These are phyloP conservation scores for Debaryomyces castellii DNA, from an alignment of 805 yeast species.

Conservation along the genomic window DNA sequence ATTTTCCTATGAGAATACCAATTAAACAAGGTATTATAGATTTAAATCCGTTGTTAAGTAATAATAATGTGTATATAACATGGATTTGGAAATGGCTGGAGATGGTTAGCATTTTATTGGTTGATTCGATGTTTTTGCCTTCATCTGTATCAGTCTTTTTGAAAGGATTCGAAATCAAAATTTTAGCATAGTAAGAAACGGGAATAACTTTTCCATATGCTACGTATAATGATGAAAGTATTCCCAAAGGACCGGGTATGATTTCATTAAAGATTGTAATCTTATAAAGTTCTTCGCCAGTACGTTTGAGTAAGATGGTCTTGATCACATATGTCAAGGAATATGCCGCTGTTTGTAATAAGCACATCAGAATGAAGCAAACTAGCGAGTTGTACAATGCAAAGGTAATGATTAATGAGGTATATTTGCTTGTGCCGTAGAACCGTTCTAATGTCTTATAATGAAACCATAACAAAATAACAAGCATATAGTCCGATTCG, in stretches of 20 bases:
- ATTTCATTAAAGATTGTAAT: conserved; percentile 34
- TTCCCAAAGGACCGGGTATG: conserved; percentile 40
- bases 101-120: conserved; percentile 20
- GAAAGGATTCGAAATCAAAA: conserved; percentile 24
- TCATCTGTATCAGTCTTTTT: not conserved
- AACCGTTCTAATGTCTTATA: conserved; percentile 57
- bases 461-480: conserved; percentile 47
- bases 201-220: conserved; percentile 37
- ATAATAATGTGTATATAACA: conserved; percentile 29
- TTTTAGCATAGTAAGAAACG: conserved; percentile 32
- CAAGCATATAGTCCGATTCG: conserved; percentile 55
- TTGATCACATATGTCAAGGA: conserved; percentile 9
- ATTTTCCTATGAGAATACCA: conserved; percentile 38
- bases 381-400: conserved; percentile 47
- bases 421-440: conserved; percentile 55
- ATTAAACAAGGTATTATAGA: conserved; percentile 36
- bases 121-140: not conserved
- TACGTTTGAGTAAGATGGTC: conserved; percentile 11
- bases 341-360: conserved; percentile 37
- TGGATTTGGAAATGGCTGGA: conserved; percentile 43
- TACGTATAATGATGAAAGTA: conserved; percentile 38
- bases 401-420: conserved; percentile 45
- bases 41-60: conserved; percentile 37
- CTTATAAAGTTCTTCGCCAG: conserved; percentile 12
- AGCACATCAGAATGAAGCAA: conserved; percentile 36